Percentiles rank a stretch among this genome's conserved stretches.
phyloP scores from a whole-genome alignment of 345 rosid species.

The Zanthoxylum bungeanum region DNA sequence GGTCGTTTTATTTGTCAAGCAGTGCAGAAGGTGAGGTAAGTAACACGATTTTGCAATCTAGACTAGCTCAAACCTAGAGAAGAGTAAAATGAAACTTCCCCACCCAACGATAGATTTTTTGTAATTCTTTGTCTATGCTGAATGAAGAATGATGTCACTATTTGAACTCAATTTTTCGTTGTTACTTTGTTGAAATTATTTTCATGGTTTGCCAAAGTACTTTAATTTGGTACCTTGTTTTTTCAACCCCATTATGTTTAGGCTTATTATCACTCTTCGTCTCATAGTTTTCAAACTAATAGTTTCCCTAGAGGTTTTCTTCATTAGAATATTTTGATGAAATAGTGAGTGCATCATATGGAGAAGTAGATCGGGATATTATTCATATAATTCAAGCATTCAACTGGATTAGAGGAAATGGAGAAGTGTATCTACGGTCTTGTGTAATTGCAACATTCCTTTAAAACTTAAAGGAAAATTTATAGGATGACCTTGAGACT shows the following conservation, averaged over 20 bases:
- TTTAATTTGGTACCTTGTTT: background rate
- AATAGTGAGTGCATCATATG: background rate
- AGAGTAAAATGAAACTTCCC: background rate
- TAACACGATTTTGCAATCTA: constrained; percentile 9
- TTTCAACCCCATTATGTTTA: background rate
- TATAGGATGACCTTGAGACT: too few relatives aligned
- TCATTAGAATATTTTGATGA: background rate
- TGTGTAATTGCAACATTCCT: too few relatives aligned
- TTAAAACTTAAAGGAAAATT: too few relatives aligned
- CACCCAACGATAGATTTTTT: background rate
- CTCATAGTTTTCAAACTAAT: background rate
- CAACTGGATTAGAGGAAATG: too few relatives aligned
- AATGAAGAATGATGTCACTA: background rate
- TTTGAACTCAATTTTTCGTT: background rate
- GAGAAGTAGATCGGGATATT: too few relatives aligned
- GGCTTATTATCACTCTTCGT: background rate
- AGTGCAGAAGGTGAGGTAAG: constrained; percentile 68
- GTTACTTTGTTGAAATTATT: background rate
- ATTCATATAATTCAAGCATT: too few relatives aligned
- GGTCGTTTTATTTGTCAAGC: constrained; percentile 42
- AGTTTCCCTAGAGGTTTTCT: background rate
- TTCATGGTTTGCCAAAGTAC: background rate
- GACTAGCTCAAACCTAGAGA: background rate
- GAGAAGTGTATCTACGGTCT: too few relatives aligned
- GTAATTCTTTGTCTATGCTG: background rate